These are phyloP conservation scores for Metarhizium rileyi DNA, from an alignment of 2,329 filamentous ascomycete genomes.

Conservation along the genomic window DNA sequence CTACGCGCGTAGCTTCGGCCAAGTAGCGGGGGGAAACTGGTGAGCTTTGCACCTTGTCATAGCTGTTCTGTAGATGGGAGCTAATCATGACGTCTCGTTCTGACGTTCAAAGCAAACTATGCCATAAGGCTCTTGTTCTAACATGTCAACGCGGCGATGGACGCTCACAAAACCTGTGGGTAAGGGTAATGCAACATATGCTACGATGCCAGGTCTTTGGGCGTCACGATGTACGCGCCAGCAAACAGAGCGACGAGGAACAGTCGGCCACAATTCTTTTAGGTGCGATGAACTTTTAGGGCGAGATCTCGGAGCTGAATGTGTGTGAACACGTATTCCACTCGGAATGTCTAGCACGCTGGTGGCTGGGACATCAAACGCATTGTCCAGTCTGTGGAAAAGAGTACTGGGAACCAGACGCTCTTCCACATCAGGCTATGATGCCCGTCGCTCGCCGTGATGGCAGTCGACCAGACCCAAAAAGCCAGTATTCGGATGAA, in stretches of 20 bases:
- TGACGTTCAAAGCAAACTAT: background rate
- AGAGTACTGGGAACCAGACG: background rate
- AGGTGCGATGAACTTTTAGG: background rate
- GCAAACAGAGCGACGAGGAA: background rate
- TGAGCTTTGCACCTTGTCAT: background rate
- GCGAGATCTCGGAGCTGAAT: conserved; percentile 1
- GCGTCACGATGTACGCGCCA: background rate
- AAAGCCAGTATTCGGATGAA: background rate
- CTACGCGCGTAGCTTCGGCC: background rate
- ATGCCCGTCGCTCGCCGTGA: background rate
- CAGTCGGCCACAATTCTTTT: background rate
- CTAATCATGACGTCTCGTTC: background rate
- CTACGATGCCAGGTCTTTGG: background rate
- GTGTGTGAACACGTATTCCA: conserved; percentile 1
- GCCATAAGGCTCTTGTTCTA: background rate
- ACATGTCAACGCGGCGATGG: background rate
- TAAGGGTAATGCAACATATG: background rate
- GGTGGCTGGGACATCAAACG: background rate
- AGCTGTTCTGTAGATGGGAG: background rate
- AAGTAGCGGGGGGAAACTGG: background rate
- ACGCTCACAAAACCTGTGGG: background rate
- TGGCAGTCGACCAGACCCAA: background rate
- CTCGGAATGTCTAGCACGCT: background rate
- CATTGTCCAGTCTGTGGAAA: background rate
- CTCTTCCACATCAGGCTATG: background rate